Evolutionary conservation across 805 yeast species (phyloP).

Genomic region (Yarrowia keelungensis): DNA sequence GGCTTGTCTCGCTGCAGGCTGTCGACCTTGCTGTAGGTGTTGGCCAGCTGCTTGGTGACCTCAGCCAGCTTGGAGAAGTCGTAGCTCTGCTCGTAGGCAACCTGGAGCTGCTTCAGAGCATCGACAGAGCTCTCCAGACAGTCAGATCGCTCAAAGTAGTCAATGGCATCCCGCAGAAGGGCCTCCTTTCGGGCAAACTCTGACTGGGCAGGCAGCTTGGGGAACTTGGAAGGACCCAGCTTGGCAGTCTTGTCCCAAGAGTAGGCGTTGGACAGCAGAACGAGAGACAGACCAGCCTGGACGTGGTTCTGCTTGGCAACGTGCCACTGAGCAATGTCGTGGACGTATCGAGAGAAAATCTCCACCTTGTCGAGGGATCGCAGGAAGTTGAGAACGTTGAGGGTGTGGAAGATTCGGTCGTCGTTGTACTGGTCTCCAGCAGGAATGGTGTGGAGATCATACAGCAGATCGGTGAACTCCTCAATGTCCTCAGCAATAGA

Average conservation of each 20-base stretch:
- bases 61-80: conserved; percentile 77
- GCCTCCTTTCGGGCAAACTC: conserved; percentile 82
- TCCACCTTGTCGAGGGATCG: conserved; percentile 81
- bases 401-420: conserved; percentile 80
- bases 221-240: conserved; percentile 65
- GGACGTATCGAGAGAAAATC: conserved; percentile 76
- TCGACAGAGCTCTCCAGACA: conserved; percentile 82
- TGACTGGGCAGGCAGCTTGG: conserved; percentile 79
- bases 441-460: conserved; percentile 76
- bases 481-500: conserved; percentile 54
- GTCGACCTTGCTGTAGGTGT: conserved; percentile 70
- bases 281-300: conserved; percentile 84
- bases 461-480: conserved; percentile 67
- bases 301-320: conserved; percentile 65
- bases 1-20: conserved; percentile 75
- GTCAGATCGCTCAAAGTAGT: conserved; percentile 70
- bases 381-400: conserved; percentile 77
- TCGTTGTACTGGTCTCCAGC: conserved; percentile 83
- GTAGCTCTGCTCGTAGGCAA: conserved; percentile 75
- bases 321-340: conserved; percentile 73
- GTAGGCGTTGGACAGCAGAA: conserved; percentile 76
- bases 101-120: conserved; percentile 75
- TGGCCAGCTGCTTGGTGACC: conserved; percentile 71
- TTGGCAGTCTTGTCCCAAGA: conserved; percentile 63
- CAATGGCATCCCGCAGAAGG: conserved; percentile 72